Evolutionary conservation across 257 asterid species (phyloP).

Genomic region (Striga asiatica): DNA sequence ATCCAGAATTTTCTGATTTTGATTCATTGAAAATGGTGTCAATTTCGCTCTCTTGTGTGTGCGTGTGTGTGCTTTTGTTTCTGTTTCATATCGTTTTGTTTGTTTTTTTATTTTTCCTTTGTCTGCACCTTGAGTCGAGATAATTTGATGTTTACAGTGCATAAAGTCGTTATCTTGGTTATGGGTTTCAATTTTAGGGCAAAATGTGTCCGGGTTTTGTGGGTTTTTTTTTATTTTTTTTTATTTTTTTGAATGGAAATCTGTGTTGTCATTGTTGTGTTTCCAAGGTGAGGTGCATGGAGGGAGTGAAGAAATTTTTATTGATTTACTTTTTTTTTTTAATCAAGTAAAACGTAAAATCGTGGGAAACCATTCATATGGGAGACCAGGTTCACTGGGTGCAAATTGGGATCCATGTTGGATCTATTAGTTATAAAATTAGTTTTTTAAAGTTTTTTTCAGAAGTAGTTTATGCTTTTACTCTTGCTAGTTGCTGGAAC

Average conservation of each 20-base stretch:
- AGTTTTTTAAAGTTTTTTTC: conserved; percentile 13
- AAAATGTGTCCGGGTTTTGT: not conserved
- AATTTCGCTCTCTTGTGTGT: no score
- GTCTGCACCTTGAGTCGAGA: not conserved
- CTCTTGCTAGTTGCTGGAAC: conserved; percentile 32
- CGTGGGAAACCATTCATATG: conserved; percentile 24
- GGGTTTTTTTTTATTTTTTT: not conserved
- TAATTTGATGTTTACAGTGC: not conserved
- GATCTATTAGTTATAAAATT: conserved; percentile 50
- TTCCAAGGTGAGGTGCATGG: not conserved
- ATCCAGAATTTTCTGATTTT: not conserved
- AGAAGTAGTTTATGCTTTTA: conserved; percentile 25
- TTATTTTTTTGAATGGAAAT: not conserved
- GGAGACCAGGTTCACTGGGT: conserved; percentile 63
- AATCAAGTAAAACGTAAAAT: no score
- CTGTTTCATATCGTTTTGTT: no score
- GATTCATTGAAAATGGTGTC: conserved; percentile 15
- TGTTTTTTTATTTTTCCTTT: no score
- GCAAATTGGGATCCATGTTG: conserved; percentile 89
- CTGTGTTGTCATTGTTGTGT: no score
- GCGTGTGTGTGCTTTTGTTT: no score
- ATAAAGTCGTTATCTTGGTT: not conserved
- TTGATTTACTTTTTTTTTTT: not conserved
- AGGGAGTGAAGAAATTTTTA: no score
- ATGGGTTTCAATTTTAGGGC: not conserved